A percentile compares a stretch with the other conserved stretches of the same genome.
These are phyloP conservation scores for Pueraria montana DNA, from an alignment of 306 rosid genomes.

Conservation along the genomic window DNA sequence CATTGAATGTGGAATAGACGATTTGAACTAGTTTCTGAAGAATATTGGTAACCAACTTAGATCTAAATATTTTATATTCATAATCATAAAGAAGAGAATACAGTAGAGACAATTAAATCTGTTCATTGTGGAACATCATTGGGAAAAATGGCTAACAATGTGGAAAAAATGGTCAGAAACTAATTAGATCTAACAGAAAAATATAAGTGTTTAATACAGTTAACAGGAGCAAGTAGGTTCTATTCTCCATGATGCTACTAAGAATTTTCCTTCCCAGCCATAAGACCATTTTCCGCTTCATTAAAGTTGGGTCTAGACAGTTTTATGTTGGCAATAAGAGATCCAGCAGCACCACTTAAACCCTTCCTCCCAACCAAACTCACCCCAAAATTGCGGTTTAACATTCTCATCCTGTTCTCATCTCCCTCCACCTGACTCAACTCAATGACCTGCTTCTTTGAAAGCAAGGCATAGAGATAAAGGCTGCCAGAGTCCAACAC, in stretches of 20 bases:
- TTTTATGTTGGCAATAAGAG: constrained; percentile 65
- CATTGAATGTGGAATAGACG: background rate
- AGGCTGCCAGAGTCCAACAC: constrained; percentile 45
- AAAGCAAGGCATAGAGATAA: constrained; percentile 66
- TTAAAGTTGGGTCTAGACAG: constrained; percentile 53
- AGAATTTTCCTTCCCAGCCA: constrained; percentile 25
- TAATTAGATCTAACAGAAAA: constrained; percentile 29
- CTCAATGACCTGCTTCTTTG: constrained; percentile 64
- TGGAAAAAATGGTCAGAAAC: constrained; percentile 31
- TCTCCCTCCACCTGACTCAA: constrained; percentile 72
- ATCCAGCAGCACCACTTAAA: constrained; percentile 59
- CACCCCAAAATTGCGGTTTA: constrained; percentile 63
- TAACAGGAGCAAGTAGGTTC: constrained; percentile 4
- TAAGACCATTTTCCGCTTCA: constrained; percentile 44
- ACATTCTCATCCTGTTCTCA: constrained; percentile 64
- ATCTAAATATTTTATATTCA: background rate
- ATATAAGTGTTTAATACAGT: background rate
- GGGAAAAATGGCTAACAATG: constrained; percentile 24
- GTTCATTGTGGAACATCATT: constrained; percentile 29
- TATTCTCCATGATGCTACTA: constrained; percentile 40
- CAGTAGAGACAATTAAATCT: background rate
- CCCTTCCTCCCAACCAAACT: constrained; percentile 84
- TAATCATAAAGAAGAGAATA: constrained; percentile 22
- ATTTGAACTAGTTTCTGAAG: background rate
- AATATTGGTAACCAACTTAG: background rate